Conservation (phyloP, 192 early-diverging fungal genomes). For the Allomyces javanicus region DNA sequence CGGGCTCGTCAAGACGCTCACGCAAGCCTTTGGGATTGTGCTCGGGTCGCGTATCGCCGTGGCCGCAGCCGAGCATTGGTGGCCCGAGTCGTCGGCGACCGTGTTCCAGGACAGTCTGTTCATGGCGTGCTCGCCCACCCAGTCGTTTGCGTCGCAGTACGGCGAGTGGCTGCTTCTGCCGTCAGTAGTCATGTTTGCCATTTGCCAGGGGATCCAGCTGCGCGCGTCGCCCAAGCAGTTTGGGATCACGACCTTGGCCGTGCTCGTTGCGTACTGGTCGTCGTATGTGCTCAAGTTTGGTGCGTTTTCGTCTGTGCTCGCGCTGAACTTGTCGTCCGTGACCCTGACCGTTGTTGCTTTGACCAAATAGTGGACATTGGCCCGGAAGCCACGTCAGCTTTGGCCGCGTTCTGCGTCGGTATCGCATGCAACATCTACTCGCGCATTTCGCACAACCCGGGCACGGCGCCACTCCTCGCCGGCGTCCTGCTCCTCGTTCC, state of each 20-base stretch:
- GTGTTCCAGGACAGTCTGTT: background rate
- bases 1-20: background rate
- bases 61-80: background rate
- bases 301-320: background rate
- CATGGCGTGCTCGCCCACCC: background rate
- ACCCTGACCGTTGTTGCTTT: too few species aligned
- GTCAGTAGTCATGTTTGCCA: background rate
- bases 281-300: background rate
- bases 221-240: background rate
- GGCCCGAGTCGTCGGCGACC: background rate
- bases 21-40: background rate
- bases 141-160: background rate
- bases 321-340: background rate
- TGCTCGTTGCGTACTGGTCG: background rate
- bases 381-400: background rate
- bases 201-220: background rate
- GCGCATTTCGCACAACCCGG: background rate
- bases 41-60: background rate
- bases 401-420: background rate
- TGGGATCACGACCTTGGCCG: background rate
- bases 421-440: background rate
- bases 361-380: background rate
- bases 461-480: background rate
- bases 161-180: background rate
- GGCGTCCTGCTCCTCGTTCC: background rate